Evolutionary conservation across 202 grass and related monocot genomes (phyloP), one percentile per base, ranked within the genome.

Genomic region (Saccharum hybrid): DNA sequence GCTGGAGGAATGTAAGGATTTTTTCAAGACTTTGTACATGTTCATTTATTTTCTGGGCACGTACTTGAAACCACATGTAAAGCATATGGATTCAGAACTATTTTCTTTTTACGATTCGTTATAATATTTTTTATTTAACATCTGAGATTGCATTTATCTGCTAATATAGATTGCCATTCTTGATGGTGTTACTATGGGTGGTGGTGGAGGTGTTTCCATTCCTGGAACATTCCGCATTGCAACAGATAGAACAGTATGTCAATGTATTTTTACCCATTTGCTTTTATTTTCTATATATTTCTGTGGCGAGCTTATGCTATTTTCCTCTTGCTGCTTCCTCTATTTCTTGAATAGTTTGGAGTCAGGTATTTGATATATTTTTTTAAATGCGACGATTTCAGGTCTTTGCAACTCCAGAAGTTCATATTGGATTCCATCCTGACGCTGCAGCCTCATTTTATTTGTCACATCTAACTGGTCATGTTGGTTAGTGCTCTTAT

Each of bases 391-490:
- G 16, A 63, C 33, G 45, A 76, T 85, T 89, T 71, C 81, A 98
- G 96, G 89, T 98, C 26, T 98, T 98, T 89, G 78, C 93, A 51
- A 96, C 91, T 68, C 96, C 96, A 86, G 96, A 98, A 92, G 88
- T 92, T 84, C 96, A 98, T 85, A 96, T 98, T 78, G 93, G 96
- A 22, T 98, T 96, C 73, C 93, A 98, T 90, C 96, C 93, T 84
- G 96, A 98, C 89, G 96, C 93, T 84, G 96, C 91, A 38, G 96
- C 96, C 45, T 98, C 96, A 54, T 98, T 98, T 82, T 98, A 98
- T 81, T 72, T 98, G 42, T 98, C 96, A 15, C 96, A 94, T 83
- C 79, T 96, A 83, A 95, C 96, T 42, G 96, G 96, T 79, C 89
- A 98, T 90, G 88, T 98, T 89, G 96, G 96, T 98, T 85, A 22